Base-by-base conservation (phyloP, 1,139 yeast genomes). In the Diutina rugosa region DNA sequence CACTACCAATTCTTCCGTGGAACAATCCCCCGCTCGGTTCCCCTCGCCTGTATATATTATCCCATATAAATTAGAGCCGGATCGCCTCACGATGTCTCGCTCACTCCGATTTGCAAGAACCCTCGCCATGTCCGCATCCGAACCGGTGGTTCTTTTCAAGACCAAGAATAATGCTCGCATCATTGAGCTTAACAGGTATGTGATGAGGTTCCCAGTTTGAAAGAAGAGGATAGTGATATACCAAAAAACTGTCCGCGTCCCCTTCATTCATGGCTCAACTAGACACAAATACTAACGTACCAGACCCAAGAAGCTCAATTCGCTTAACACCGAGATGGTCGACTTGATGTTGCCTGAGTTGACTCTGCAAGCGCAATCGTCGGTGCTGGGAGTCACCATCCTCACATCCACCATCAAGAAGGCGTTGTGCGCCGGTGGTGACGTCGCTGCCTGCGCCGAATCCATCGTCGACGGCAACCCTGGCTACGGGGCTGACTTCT, bases 351-450 rank as follows among this genome's bases (percentile, higher is more conserved):
- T 81, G 49, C 93, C 95, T 38, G 80, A 96, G 51, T 72, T 93
- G 61, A 68, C 79, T 58, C 96, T 90, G 65, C 90, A 86, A 72
- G 76, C 89, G 57, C 86, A 87, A 66, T 81, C 90, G 14, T 76
- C 78, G 54, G 72, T 80, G 18, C 84, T 86, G 59, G 82, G 85
- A 61, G 67, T 89, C 59, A 73, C 91, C 54, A 76, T 93, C 51
- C 74, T 91, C 60, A 84, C 82, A 57, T 87, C 96, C 32, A 80
- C 79, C 53, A 84, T 86, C 14, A 80, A 76, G 63, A 30, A 32
- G 53, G 80, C 89, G 2, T 79, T 85, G 59, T 86, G 93, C 72
- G 88, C 98, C 49, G 99, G 99, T 56, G 99, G 98, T 49, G 99
- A 93, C 68, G 96, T 93, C 54, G 86, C 93, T 49, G 84, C 82